Percentiles rank a stretch among this genome's conserved stretches.
Evolutionary conservation across 805 yeast species (phyloP).

Genomic region (Sungouiozyma ichnusensis): DNA sequence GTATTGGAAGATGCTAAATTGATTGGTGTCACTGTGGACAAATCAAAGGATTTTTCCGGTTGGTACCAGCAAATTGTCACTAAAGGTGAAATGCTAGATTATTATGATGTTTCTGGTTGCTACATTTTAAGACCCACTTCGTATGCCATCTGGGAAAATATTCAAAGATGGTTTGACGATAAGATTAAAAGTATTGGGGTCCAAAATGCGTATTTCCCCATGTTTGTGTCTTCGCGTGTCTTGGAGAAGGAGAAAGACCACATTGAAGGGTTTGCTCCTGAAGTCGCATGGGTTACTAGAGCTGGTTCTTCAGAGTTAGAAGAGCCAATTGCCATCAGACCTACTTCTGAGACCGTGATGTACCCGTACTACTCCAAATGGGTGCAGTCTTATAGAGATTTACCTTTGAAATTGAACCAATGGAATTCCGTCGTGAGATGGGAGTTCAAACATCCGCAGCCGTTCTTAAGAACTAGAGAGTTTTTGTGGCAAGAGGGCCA

Average conservation of each 20-base stretch:
- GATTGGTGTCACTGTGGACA: constrained; percentile 93
- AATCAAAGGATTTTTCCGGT: constrained; percentile 81
- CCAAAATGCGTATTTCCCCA: constrained; percentile 92
- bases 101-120: constrained; percentile 98
- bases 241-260: constrained; percentile 97
- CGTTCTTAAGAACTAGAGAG: constrained; percentile 96
- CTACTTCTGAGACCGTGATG: constrained; percentile 99
- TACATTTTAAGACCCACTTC: constrained; percentile 95
- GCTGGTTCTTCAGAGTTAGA: constrained; percentile 93
- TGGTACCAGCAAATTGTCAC: constrained; percentile 97
- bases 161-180: constrained; percentile 77
- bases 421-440: constrained; percentile 99
- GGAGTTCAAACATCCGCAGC: constrained; percentile 99
- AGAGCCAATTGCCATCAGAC: constrained; percentile 98
- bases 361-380: constrained; percentile 98
- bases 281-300: constrained; percentile 98
- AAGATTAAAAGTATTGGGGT: constrained; percentile 84
- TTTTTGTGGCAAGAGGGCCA: constrained; percentile 99
- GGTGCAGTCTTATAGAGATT: constrained; percentile 96
- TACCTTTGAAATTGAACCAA: constrained; percentile 92
- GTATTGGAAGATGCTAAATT: constrained; percentile 75
- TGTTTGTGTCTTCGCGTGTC: constrained; percentile 90
- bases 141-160: constrained; percentile 86
- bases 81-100: constrained; percentile 97
- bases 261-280: constrained; percentile 98